Evolutionary conservation across 2,329 filamentous ascomycete species (phyloP).

Genomic region (Aspergillus jensenii): DNA sequence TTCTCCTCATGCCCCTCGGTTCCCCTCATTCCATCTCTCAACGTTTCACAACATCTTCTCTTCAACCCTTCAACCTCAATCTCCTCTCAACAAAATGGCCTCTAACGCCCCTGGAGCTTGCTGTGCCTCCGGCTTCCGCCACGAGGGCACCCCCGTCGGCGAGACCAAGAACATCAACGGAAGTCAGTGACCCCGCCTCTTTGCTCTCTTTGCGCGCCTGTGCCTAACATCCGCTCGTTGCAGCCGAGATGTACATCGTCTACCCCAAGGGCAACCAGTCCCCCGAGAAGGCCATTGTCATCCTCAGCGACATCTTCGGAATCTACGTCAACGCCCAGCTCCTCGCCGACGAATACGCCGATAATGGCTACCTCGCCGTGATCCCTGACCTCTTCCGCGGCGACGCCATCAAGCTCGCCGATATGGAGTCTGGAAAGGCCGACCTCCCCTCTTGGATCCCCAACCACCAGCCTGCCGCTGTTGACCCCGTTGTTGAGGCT

Average conservation of each 20-base stretch:
- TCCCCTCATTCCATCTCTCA: not conserved
- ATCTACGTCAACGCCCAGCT: conserved; percentile 61
- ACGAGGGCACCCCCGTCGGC: conserved; percentile 51
- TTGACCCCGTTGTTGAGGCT: conserved; percentile 55
- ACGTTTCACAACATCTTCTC: not conserved
- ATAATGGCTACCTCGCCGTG: conserved; percentile 68
- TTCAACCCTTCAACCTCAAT: not conserved
- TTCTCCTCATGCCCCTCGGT: not conserved
- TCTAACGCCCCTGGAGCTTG: conserved; percentile 52
- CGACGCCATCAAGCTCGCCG: conserved; percentile 59
- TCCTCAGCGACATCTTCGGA: conserved; percentile 61
- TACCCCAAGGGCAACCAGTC: conserved; percentile 53
- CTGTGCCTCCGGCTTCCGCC: conserved; percentile 52
- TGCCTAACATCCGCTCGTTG: not conserved
- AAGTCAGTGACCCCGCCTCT: conserved; percentile 31
- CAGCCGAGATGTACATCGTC: conserved; percentile 57
- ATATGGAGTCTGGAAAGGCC: conserved; percentile 46
- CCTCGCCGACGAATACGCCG: conserved; percentile 73
- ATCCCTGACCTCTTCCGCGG: conserved; percentile 72
- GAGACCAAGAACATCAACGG: conserved; percentile 49
- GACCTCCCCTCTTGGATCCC: conserved; percentile 52
- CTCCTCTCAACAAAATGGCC: conserved; percentile 42
- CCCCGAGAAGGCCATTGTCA: conserved; percentile 55
- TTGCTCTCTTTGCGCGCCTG: too few species aligned
- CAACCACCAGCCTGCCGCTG: conserved; percentile 48